Conservation (phyloP, 225 moss, liverwort and hornwort species). For the Antitrichia curtipendula region DNA sequence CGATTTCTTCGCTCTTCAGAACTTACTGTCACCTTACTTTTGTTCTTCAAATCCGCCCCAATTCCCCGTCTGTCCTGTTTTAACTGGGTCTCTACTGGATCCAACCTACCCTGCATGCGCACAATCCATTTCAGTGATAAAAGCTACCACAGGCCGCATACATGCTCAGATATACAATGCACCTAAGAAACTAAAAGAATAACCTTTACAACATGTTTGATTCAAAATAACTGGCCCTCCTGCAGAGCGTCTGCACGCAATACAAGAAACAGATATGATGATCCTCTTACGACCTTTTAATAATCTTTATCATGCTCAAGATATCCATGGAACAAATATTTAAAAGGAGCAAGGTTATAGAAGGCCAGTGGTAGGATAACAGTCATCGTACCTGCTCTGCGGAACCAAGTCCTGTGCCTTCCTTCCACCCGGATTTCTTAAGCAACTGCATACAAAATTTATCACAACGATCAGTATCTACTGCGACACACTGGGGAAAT, state of each 20-base stretch:
- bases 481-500: neutral
- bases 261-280: neutral
- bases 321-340: neutral
- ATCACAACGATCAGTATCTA: neutral
- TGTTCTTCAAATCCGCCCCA: slow-evolving; percentile 54
- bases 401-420: slow-evolving; percentile 78
- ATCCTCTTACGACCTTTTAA: neutral
- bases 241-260: neutral
- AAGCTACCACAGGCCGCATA: neutral
- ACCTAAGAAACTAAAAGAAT: neutral
- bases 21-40: neutral
- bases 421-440: slow-evolving; percentile 96
- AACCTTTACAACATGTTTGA: neutral
- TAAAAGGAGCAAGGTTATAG: neutral
- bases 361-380: neutral
- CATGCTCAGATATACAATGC: neutral
- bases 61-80: slow-evolving; percentile 80
- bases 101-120: slow-evolving; percentile 57
- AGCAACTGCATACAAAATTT: slow-evolving; percentile 47
- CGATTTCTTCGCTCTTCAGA: slow-evolving; percentile 14
- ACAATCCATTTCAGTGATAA: neutral
- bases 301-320: neutral
- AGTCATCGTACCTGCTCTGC: slow-evolving; percentile 45
- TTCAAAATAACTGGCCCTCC: neutral
- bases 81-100: slow-evolving; percentile 52